phyloP scores from a whole-genome alignment of 2,329 filamentous ascomycete species.

The Aspergillus sp. region DNA sequence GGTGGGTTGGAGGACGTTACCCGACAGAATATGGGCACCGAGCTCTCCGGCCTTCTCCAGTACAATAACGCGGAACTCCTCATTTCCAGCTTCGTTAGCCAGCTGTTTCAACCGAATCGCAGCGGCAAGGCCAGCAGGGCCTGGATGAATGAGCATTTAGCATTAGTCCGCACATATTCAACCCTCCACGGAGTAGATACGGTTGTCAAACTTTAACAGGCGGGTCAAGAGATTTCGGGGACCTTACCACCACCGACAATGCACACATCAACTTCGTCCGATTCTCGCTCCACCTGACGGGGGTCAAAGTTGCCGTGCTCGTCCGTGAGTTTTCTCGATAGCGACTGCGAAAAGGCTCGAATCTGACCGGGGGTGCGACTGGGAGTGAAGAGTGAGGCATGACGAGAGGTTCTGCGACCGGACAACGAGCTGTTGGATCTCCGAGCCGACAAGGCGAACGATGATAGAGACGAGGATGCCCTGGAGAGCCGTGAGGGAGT shows the following conservation, averaged over 20 bases:
- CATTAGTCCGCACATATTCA: no score
- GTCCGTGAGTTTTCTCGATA: slow-evolving; percentile 41
- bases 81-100: slow-evolving; percentile 89
- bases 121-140: slow-evolving; percentile 88
- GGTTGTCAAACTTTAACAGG: no score
- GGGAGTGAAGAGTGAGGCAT: slow-evolving; percentile 18
- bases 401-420: slow-evolving; percentile 18
- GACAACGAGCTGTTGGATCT: slow-evolving; percentile 18
- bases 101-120: slow-evolving; percentile 95
- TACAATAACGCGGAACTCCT: slow-evolving; percentile 89
- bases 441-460: slow-evolving; percentile 19
- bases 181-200: no score
- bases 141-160: slow-evolving; percentile 30
- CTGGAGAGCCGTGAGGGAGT: slow-evolving; percentile 28
- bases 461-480: slow-evolving; percentile 20
- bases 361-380: slow-evolving; percentile 25
- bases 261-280: slow-evolving; percentile 91
- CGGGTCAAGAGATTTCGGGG: neutral
- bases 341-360: slow-evolving; percentile 46
- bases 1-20: slow-evolving; percentile 88
- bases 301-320: slow-evolving; percentile 64
- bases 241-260: slow-evolving; percentile 80
- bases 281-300: slow-evolving; percentile 72
- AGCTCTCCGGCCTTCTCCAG: slow-evolving; percentile 95
- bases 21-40: slow-evolving; percentile 91